phyloP scores from a whole-genome alignment of 768 basidiomycete genomes.

The Tylopilus cervinicoccineus region DNA sequence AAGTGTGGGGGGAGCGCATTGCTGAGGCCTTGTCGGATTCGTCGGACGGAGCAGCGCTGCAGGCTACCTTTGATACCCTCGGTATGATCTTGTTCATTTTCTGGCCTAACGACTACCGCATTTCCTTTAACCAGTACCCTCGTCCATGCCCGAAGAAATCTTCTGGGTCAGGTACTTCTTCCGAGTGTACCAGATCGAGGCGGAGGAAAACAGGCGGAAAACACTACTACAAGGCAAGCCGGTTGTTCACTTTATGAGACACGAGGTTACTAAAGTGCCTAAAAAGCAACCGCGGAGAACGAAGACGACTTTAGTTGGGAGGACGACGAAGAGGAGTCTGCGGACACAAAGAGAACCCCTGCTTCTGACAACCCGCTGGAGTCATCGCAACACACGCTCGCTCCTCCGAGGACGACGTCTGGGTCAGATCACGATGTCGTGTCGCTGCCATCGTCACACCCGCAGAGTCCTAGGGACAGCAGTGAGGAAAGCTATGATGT shows the following conservation, averaged over 20 bases:
- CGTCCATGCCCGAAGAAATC: slow-evolving; percentile 51
- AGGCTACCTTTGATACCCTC: slow-evolving; percentile 49
- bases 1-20: slow-evolving; percentile 53
- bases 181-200: slow-evolving; percentile 73
- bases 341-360: slow-evolving; percentile 6
- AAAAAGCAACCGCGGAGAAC: slow-evolving; percentile 53
- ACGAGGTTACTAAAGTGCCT: slow-evolving; percentile 3
- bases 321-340: slow-evolving; percentile 79
- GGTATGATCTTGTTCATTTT: slow-evolving; percentile 43
- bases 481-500: slow-evolving; percentile 70
- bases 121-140: slow-evolving; percentile 55
- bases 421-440: slow-evolving; percentile 18
- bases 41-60: slow-evolving; percentile 49
- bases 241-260: neutral
- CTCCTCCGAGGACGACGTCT: slow-evolving; percentile 19
- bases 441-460: slow-evolving; percentile 31
- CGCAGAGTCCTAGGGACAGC: slow-evolving; percentile 47
- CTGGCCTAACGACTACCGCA: slow-evolving; percentile 3
- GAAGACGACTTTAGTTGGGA: slow-evolving; percentile 95
- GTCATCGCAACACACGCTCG: slow-evolving; percentile 24
- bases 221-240: slow-evolving; percentile 65
- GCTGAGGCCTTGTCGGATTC: slow-evolving; percentile 46
- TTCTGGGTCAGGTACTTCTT: slow-evolving; percentile 95
- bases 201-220: slow-evolving; percentile 77
- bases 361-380: slow-evolving; percentile 9